Percentiles rank a stretch among this genome's conserved stretches.
Evolutionary conservation across 2,329 filamentous ascomycete species (phyloP).

Genomic region (Penicillium sp.): DNA sequence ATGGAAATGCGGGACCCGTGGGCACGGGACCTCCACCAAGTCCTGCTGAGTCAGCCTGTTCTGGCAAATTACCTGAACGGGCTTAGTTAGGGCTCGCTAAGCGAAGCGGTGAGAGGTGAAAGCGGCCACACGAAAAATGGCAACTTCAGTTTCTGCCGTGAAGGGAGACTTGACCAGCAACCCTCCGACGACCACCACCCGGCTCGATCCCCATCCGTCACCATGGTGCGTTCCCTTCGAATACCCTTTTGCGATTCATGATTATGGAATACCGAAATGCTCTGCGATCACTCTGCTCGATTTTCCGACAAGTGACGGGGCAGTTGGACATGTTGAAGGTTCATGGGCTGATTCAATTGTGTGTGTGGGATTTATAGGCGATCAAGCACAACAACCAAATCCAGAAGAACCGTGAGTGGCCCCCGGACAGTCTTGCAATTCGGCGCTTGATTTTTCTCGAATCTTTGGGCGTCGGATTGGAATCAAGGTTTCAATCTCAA

Average conservation of each 20-base stretch:
- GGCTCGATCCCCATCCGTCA: constrained; percentile 62
- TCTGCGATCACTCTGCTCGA: constrained; percentile 15
- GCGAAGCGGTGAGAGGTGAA: constrained; percentile 48
- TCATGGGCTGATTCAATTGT: constrained; percentile 35
- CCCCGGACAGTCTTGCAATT: constrained; percentile 12
- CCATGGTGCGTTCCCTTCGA: constrained; percentile 51
- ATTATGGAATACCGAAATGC: constrained; percentile 17
- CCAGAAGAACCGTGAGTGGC: constrained; percentile 84
- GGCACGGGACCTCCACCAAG: no score
- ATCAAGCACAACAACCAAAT: constrained; percentile 99
- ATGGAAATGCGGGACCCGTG: background rate
- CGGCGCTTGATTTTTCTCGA: constrained; percentile 10
- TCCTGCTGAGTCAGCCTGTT: constrained; percentile 21
- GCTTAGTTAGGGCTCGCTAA: constrained; percentile 52
- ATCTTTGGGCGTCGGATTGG: constrained; percentile 24
- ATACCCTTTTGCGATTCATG: constrained; percentile 28
- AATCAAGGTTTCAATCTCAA: constrained; percentile 27
- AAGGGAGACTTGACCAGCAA: constrained; percentile 55
- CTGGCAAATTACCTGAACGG: constrained; percentile 34
- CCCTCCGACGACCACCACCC: constrained; percentile 51
- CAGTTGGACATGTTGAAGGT: constrained; percentile 24
- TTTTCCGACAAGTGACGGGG: constrained; percentile 20
- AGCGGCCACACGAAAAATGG: constrained; percentile 53
- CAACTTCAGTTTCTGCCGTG: constrained; percentile 41
- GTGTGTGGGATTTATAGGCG: constrained; percentile 65